Evolutionary conservation across 176 grass and related monocot genomes (phyloP).

Genomic region (maize (Zea mays)): Zm-B73-REFERENCE-NAM-5.0 NC_050096.1:306917501-306918000

Average conservation of each 20-base stretch:
- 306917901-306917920: neutral
- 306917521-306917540: slow-evolving; percentile 89
- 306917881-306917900: neutral
- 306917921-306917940: neutral
- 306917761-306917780: slow-evolving; percentile 86
- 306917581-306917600: slow-evolving; percentile 73
- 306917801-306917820: slow-evolving; percentile 24
- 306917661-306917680: slow-evolving; percentile 65
- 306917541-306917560: slow-evolving; percentile 74
- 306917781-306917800: slow-evolving; percentile 89
- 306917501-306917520: slow-evolving; percentile 80
- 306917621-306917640: slow-evolving; percentile 74
- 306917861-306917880: neutral
- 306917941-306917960: neutral
- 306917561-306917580: slow-evolving; percentile 73
- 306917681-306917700: slow-evolving; percentile 93
- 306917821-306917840: neutral
- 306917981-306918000: slow-evolving; percentile 98
- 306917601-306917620: slow-evolving; percentile 90
- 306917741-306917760: slow-evolving; percentile 71
- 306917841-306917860: neutral
- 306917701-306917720: slow-evolving; percentile 78
- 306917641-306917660: slow-evolving; percentile 54
- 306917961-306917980: slow-evolving; percentile 59
- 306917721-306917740: slow-evolving; percentile 75